Conservation (phyloP, 768 basidiomycete species). For the Leccinum incarnatum region DNA sequence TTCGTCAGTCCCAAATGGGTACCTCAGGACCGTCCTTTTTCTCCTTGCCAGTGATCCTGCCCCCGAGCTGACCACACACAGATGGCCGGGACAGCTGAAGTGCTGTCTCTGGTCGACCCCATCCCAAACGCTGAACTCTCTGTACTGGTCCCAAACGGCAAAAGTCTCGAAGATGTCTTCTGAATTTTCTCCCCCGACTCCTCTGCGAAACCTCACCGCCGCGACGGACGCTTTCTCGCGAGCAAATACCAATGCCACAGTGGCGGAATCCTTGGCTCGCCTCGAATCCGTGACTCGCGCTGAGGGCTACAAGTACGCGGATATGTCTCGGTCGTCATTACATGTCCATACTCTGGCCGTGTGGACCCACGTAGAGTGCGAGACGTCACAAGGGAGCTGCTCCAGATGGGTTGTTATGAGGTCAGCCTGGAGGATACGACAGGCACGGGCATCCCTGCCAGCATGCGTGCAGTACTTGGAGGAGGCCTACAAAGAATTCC, state of each 20-base stretch:
- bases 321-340: slow-evolving; percentile 7
- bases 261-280: slow-evolving; percentile 64
- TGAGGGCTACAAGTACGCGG: too few relatives aligned
- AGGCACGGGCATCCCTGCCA: slow-evolving; percentile 74
- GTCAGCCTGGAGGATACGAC: slow-evolving; percentile 80
- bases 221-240: slow-evolving; percentile 74
- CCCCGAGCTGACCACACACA: slow-evolving; percentile 1
- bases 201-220: slow-evolving; percentile 54
- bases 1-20: slow-evolving; percentile 95
- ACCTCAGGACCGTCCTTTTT: slow-evolving; percentile 56
- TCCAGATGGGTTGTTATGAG: slow-evolving; percentile 94
- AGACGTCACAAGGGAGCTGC: slow-evolving; percentile 65
- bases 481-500: slow-evolving; percentile 59
- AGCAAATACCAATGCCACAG: slow-evolving; percentile 49
- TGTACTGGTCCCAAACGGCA: slow-evolving; percentile 79
- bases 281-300: slow-evolving; percentile 31
- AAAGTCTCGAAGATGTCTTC: slow-evolving; percentile 69
- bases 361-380: slow-evolving; percentile 64
- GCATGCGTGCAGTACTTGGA: slow-evolving; percentile 67
- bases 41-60: neutral
- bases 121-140: slow-evolving; percentile 60
- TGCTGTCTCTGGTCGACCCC: slow-evolving; percentile 41
- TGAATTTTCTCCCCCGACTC: slow-evolving; percentile 43
- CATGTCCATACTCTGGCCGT: slow-evolving; percentile 83
- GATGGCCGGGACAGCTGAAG: too few relatives aligned